Evolutionary conservation across 768 basidiomycete genomes (phyloP), one percentile per base, ranked within the genome.

Genomic region (Strobilomyces dryophilus): DNA sequence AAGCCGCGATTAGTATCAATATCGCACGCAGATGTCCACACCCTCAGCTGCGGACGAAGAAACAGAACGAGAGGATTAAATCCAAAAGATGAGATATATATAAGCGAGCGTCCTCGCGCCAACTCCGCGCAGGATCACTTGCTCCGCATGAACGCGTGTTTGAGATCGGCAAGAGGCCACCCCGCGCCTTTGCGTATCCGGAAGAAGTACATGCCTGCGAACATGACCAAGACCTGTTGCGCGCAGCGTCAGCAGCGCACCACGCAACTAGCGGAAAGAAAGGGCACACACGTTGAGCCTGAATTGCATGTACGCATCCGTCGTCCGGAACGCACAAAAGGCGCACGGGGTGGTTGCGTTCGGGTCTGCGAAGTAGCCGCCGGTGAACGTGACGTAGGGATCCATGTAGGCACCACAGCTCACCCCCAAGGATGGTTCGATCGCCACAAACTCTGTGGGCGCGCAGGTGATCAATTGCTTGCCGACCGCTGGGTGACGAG

Each of bases 361-460:
- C 1, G 79, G 74, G 57, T 86, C 78, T 21, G 72, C 60, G 29
- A 89, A 65, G 56, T 83, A 83, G 10, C 86, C 85, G 0, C 85
- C 81, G 4, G 74, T 71, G 1, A 57, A 42, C 0, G 65, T 52
- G 15, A 84, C 80, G 68, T 76, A 90, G 0, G 70, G 61, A 18
- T 66, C 44, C 63, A 86, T 69, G 64, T 80, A 89, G 5, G 72
- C 53, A 4, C 58, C 59, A 60, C 89, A 90, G 5, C 74, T 80
- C 53, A 73, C 59, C 2, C 81, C 83, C 1, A 67, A 54, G 1
- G 83, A 80, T 1, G 87, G 80, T 11, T 76, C 64, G 36, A 90
- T 63, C 11, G 63, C 61, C 45, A 81, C 77, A 26, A 78, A 71
- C 66, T 90, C 88, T 47, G 68, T 62, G 1, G 67, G 47, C 1